Evolutionary conservation across 2,329 filamentous ascomycete species (phyloP).

Genomic region (Microcyclosporella mali): DNA sequence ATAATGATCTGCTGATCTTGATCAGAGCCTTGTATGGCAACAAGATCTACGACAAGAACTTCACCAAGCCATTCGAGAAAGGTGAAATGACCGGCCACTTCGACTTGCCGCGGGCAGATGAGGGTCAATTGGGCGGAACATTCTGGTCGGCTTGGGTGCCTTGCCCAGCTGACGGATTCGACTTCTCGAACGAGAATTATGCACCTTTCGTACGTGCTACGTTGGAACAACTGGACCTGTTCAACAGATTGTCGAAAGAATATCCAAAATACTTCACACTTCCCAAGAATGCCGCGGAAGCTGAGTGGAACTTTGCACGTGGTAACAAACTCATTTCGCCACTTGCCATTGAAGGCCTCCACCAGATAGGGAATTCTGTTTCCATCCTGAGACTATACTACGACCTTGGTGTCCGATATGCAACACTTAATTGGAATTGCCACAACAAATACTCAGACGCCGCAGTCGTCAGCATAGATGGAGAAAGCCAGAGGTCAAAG

Average conservation of each 20-base stretch:
- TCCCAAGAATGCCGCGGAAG: constrained; percentile 53
- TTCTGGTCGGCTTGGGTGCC: constrained; percentile 86
- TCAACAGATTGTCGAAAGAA: constrained; percentile 54
- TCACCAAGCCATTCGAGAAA: constrained; percentile 66
- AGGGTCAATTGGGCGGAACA: constrained; percentile 71
- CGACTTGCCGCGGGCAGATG: constrained; percentile 67
- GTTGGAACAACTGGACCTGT: constrained; percentile 68
- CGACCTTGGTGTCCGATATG: constrained; percentile 74
- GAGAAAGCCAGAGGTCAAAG: constrained; percentile 37
- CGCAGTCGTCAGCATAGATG: constrained; percentile 55
- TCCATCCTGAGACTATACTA: constrained; percentile 71
- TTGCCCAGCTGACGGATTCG: constrained; percentile 65
- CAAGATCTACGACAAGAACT: constrained; percentile 62
- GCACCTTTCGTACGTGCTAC: constrained; percentile 60
- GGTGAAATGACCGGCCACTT: constrained; percentile 65
- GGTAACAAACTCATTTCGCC: constrained; percentile 61
- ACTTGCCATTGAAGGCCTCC: constrained; percentile 77
- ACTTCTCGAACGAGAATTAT: constrained; percentile 70
- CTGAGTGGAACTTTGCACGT: constrained; percentile 47
- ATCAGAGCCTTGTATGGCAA: constrained; percentile 64
- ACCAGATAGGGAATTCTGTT: constrained; percentile 84
- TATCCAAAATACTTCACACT: constrained; percentile 68
- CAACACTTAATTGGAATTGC: constrained; percentile 88
- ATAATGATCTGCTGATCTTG: constrained; percentile 77
- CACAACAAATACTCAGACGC: constrained; percentile 86